Conservation (phyloP, 1,139 yeast genomes). For the Kluyveromyces sp. region DNA sequence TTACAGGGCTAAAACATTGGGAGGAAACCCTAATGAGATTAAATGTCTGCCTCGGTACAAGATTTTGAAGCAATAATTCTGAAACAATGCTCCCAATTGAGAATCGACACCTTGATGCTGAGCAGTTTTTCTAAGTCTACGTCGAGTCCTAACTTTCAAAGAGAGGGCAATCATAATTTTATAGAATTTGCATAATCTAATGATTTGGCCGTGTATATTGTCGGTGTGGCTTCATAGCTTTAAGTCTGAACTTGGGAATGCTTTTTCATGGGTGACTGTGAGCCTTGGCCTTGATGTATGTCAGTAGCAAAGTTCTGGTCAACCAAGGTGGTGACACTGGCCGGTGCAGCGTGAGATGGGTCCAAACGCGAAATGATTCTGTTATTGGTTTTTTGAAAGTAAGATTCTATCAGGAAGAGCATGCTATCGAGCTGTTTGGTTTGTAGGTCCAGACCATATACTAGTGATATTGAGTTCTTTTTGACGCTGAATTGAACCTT, state of each 20-base stretch:
- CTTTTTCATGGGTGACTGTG: background rate
- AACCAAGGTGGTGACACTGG: background rate
- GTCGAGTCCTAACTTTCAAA: too few species aligned
- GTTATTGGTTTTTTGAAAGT: background rate
- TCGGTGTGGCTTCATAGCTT: background rate
- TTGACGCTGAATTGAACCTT: background rate
- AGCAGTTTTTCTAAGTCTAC: too few species aligned
- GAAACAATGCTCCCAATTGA: too few species aligned
- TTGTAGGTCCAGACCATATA: background rate
- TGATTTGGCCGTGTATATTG: background rate
- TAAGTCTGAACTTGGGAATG: background rate
- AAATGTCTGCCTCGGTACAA: conserved; percentile 24
- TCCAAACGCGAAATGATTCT: conserved; percentile 1
- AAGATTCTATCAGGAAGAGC: conserved; percentile 3
- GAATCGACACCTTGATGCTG: too few species aligned
- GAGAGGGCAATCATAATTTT: too few species aligned
- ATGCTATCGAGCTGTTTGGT: background rate
- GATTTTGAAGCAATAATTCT: too few species aligned
- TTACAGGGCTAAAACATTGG: conserved; percentile 17
- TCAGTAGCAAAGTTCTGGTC: background rate
- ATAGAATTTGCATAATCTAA: background rate
- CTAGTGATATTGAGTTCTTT: background rate
- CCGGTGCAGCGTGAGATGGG: background rate
- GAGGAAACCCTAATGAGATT: conserved; percentile 22
- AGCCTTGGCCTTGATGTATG: background rate